These are phyloP conservation scores for Epichloe amarillans DNA, from an alignment of 2,329 filamentous ascomycete species.

Conservation along the genomic window DNA sequence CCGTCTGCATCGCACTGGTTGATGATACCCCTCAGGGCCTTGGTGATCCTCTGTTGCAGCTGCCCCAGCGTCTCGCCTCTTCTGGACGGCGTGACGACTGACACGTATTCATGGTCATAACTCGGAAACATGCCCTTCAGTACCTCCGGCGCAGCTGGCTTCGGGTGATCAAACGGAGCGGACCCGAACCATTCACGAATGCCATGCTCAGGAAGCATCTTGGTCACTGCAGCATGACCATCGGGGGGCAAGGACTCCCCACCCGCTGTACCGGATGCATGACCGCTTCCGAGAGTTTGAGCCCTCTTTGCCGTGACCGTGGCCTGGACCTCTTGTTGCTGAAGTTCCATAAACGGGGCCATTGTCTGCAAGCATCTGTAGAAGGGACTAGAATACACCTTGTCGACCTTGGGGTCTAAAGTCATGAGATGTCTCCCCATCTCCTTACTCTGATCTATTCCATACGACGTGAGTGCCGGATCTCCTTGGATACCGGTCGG, in stretches of 20 bases:
- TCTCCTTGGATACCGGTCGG: constrained; percentile 84
- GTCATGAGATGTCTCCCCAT: constrained; percentile 52
- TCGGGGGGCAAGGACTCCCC: neutral
- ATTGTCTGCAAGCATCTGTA: constrained; percentile 83
- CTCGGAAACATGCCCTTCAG: constrained; percentile 57
- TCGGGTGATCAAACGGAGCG: constrained; percentile 74
- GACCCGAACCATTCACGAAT: constrained; percentile 83
- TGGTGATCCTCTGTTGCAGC: constrained; percentile 68
- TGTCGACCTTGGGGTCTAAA: constrained; percentile 54
- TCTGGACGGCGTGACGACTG: constrained; percentile 50
- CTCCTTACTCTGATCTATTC: constrained; percentile 70
- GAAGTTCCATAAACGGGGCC: constrained; percentile 47
- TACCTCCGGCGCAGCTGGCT: constrained; percentile 49
- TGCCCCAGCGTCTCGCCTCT: constrained; percentile 69
- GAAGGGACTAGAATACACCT: constrained; percentile 74
- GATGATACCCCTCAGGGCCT: constrained; percentile 57
- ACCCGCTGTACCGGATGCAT: neutral
- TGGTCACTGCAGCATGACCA: constrained; percentile 11
- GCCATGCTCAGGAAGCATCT: constrained; percentile 42
- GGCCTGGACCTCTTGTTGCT: constrained; percentile 9
- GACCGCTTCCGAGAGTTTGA: neutral
- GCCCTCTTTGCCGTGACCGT: neutral
- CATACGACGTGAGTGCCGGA: constrained; percentile 75
- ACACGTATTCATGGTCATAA: constrained; percentile 42
- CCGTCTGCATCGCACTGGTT: constrained; percentile 56